Conservation (phyloP, 2,329 filamentous ascomycete species). For the Aspergillus ibericus region DNA sequence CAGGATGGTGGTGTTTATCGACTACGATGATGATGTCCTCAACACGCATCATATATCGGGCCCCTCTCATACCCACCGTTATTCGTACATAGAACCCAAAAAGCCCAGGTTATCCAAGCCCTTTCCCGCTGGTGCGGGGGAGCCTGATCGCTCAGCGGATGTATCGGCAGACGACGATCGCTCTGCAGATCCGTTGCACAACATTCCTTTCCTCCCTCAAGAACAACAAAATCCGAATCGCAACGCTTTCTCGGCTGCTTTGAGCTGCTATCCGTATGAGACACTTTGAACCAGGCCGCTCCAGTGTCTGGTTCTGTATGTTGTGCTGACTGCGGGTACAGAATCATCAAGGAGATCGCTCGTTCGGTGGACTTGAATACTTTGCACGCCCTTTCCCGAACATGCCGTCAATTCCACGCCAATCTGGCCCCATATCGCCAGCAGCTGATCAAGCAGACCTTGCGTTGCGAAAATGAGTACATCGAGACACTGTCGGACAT, state of each 20-base stretch:
- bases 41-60: slow-evolving; percentile 24
- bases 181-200: slow-evolving; percentile 5
- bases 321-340: slow-evolving; percentile 42
- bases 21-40: slow-evolving; percentile 43
- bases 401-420: slow-evolving; percentile 75
- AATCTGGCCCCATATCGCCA: slow-evolving; percentile 76
- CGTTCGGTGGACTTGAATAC: slow-evolving; percentile 81
- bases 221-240: slow-evolving; percentile 24
- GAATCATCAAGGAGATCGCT: slow-evolving; percentile 74
- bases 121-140: slow-evolving; percentile 12
- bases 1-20: slow-evolving; percentile 52
- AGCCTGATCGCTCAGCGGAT: slow-evolving; percentile 14
- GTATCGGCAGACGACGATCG: slow-evolving; percentile 11
- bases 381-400: slow-evolving; percentile 77
- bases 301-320: slow-evolving; percentile 11
- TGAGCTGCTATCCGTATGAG: slow-evolving; percentile 52
- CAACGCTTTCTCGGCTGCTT: slow-evolving; percentile 42
- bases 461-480: slow-evolving; percentile 76
- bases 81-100: slow-evolving; percentile 20
- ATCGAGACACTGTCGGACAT: slow-evolving; percentile 40
- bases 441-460: slow-evolving; percentile 70
- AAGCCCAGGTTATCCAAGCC: slow-evolving; percentile 25
- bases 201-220: background rate
- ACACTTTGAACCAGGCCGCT: slow-evolving; percentile 16
- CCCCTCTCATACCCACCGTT: slow-evolving; percentile 15